Base-by-base conservation (phyloP, 768 basidiomycete genomes). In the Boletus tylopilopsis region DNA sequence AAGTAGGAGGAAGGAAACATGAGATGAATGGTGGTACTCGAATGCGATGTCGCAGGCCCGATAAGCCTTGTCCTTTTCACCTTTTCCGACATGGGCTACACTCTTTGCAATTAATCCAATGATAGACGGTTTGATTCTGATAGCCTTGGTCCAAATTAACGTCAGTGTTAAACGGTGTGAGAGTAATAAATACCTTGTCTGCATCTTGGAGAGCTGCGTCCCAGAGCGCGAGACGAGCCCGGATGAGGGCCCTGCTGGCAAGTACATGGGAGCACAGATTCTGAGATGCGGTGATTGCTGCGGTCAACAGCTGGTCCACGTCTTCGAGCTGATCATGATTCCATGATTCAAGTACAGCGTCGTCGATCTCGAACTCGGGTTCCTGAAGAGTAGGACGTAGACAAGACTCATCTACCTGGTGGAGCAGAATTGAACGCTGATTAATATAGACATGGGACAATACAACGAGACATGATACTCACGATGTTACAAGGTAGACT, bases 31-130 rank as follows among this genome's bases (percentile, higher is more conserved):
- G 34, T 36, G 34, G 13, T 16, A 23, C 12, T 34, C 30, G 8
- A 43, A 40, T 5, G 42, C 51, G 12, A 35, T 49, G 19, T 53
- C 47, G n/a, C 51, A 53, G 13, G 24, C 11, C 6, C 38, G 43
- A 45, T 22, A 40, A 24, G 5, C 47, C 10, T 35, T 12, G 4
- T 24, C 10, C 6, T 5, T 41, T 29, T 30, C 6, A 0, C 42
- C 47, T 10, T 30, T 49, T 12, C 32, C 4, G 9, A 45, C 13
- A 16, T 25, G 34, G 10, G 50, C 35, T 9, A 41, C 7, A 21
- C 49, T 41, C 24, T 29, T 51, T 21, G 52, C 47, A 4, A 53
- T 45, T 15, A 41, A 22, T 3, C 47, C 52, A 24, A 53, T 45
- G 18, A 34, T n/a, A 8, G 52, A 53, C 1, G 30, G 39, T 9